Evolutionary conservation across 768 basidiomycete species (phyloP).

Genomic region (Hygrophoropsis aurantiaca): DNA sequence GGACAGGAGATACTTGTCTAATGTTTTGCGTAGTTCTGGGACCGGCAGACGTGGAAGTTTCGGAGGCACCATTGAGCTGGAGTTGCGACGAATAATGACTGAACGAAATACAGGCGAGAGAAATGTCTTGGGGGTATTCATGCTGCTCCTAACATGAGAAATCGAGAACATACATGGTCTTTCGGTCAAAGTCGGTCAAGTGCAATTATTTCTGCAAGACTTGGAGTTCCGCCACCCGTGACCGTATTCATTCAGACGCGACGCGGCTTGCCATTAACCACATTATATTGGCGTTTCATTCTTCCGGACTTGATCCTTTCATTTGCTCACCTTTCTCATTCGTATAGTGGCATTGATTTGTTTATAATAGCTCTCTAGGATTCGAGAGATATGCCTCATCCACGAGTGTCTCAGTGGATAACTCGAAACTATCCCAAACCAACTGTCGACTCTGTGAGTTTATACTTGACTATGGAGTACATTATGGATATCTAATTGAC

Average conservation of each 20-base stretch:
- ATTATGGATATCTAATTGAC: constrained; percentile 7
- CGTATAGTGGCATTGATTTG: not conserved
- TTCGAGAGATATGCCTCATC: no score
- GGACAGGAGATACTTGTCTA: constrained; percentile 77
- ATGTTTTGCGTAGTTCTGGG: constrained; percentile 70
- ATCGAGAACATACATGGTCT: no score
- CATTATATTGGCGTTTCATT: not conserved
- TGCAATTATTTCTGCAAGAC: no score
- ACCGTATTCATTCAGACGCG: not conserved
- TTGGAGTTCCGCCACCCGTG: no score
- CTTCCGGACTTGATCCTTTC: not conserved
- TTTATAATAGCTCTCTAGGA: constrained; percentile 17
- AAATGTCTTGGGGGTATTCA: no score
- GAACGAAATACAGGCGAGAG: no score
- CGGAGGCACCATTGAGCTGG: not conserved
- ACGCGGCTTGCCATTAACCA: not conserved
- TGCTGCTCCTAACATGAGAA: no score
- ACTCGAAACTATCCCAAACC: constrained; percentile 58
- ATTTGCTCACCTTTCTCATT: not conserved
- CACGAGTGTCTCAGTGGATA: constrained; percentile 50
- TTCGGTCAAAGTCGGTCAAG: no score
- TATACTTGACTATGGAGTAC: no score
- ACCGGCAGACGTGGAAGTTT: constrained; percentile 75
- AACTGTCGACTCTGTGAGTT: constrained; percentile 58
- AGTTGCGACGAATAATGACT: no score